Evolutionary conservation across 2,329 filamentous ascomycete species (phyloP), one percentile per base, ranked within the genome.

Genomic region (Arthrobotrys musiformis): DNA sequence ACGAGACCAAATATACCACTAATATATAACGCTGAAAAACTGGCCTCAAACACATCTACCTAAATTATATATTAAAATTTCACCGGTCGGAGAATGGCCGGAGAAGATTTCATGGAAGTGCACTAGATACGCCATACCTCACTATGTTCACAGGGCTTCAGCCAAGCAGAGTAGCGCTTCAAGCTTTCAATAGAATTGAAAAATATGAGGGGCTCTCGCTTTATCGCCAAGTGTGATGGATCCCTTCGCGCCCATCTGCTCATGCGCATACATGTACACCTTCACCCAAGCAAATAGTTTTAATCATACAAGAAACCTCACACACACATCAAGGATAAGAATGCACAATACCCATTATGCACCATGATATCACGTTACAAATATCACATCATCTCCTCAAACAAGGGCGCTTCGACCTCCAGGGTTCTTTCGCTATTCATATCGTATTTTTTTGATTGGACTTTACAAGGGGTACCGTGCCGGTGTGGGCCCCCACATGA

Each of bases 171-270:
- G n/a, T n/a, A n/a, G n/a, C n/a, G n/a, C n/a, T n/a, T n/a, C n/a
- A n/a, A n/a, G n/a, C n/a, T n/a, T n/a, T n/a, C n/a, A n/a, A n/a
- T n/a, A n/a, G n/a, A n/a, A n/a, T n/a, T n/a, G n/a, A n/a, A n/a
- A n/a, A n/a, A n/a, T n/a, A n/a, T n/a, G n/a, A n/a, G n/a, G n/a
- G n/a, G 22, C 44, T 35, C 22, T 33, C 24, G 17, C 50, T 28
- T 54, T 54, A 54, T 56, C 50, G 28, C 50, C n/a, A 56, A n/a
- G 28, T 56, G n/a, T n/a, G 28, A 56, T 56, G n/a, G n/a, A n/a
- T n/a, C n/a, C n/a, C n/a, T n/a, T n/a, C n/a, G 30, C 48, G 24
- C 24, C 26, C 15, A n/a, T n/a, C n/a, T n/a, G n/a, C n/a, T n/a
- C 40, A 19, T 42, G n/a, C 30, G 30, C 30, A 33, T 33, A 9